Evolutionary conservation across 345 rosid genomes (phyloP).

Genomic region (Syzygium jambos): DNA sequence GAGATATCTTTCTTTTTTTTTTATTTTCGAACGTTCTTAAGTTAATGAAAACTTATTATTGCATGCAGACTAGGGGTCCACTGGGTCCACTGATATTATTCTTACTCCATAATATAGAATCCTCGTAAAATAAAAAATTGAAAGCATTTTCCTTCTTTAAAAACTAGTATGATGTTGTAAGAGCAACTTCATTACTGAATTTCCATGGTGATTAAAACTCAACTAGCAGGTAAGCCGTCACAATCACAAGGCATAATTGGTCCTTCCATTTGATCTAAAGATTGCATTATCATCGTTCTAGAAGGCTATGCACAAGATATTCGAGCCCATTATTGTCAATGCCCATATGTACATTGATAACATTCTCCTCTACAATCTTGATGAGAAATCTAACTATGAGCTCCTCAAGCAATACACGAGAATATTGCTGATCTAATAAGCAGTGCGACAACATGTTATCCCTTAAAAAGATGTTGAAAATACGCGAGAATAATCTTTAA

Average conservation of each 20-base stretch:
- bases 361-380: neutral
- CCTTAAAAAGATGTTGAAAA: too few species aligned
- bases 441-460: too few species aligned
- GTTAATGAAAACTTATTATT: neutral
- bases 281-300: neutral
- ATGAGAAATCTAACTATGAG: too few species aligned
- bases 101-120: neutral
- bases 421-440: too few species aligned
- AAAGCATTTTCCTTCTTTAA: neutral
- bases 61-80: neutral
- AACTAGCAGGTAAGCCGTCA: neutral
- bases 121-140: neutral
- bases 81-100: neutral
- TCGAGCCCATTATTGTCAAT: neutral
- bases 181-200: neutral
- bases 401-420: too few species aligned
- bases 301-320: neutral
- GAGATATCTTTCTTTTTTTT: neutral
- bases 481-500: neutral
- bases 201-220: neutral
- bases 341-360: neutral
- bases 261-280: neutral
- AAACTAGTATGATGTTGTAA: neutral
- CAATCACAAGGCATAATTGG: neutral
- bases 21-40: neutral